Evolutionary conservation across 345 rosid genomes (phyloP), one percentile per base, ranked within the genome.

Genomic region (Passiflora organensis): DNA sequence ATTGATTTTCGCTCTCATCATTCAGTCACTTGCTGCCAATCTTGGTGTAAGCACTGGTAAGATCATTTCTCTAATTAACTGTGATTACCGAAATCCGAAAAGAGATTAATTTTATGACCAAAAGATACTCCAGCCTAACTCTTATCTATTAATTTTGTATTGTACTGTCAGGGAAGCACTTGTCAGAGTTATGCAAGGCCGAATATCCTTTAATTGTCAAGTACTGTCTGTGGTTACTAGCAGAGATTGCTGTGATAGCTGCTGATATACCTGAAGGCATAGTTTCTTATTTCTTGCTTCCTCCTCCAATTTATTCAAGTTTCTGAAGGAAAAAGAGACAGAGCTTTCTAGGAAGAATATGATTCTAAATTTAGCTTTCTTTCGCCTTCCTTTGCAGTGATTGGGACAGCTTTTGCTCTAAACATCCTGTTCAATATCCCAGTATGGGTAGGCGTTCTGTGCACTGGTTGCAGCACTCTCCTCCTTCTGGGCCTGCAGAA

Each of bases 241-340:
- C 95, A 8, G 95, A 83, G 53, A 0, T 72, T 2, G 76, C 87
- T 6, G 89, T 83, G 47, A 86, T 83, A 23, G 87, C 87, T 43
- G 89, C 95, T 17, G 95, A 86, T 44, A 81, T 86, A 5, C 89
- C 95, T 1, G 95, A 86, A 86, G 87, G 94, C 65, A 43, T 16
- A 0, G 12, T 47, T 22, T 41, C 32, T 42, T 10, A 15, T 6
- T 6, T 36, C 32, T 2, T 3, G 28, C n/a, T n/a, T n/a, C n/a
- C n/a, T n/a, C n/a, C n/a, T n/a, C n/a, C n/a, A n/a, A n/a, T n/a
- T n/a, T n/a, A n/a, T n/a, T n/a, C n/a, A n/a, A n/a, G n/a, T n/a
- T n/a, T n/a, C n/a, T n/a, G n/a, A n/a, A n/a, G n/a, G n/a, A n/a
- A n/a, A n/a, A n/a, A n/a, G n/a, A n/a, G n/a, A n/a, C n/a, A n/a